A percentile compares a stretch with the other conserved stretches of the same genome.
Conservation (phyloP, 805 yeast species). For the Candida ascalaphidarum region DNA sequence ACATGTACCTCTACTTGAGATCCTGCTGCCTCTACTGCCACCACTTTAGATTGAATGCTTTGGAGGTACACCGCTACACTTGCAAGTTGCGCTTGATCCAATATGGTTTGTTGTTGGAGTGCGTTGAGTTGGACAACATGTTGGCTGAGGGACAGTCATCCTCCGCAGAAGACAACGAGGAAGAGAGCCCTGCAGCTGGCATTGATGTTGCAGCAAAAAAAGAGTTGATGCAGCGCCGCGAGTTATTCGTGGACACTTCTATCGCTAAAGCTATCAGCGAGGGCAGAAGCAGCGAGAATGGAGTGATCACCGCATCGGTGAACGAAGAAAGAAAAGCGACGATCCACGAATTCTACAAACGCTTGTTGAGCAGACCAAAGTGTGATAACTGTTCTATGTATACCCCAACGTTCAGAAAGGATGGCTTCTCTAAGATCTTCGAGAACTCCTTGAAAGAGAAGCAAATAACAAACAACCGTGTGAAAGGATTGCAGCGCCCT, state of each 20-base stretch:
- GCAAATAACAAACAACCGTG: constrained; percentile 72
- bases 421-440: constrained; percentile 87
- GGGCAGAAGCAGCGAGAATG: constrained; percentile 60
- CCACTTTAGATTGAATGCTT: constrained; percentile 59
- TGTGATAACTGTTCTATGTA: constrained; percentile 96
- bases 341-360: constrained; percentile 68
- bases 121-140: constrained; percentile 63
- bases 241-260: constrained; percentile 59
- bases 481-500: constrained; percentile 69
- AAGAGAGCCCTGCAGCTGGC: constrained; percentile 35
- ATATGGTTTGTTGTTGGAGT: constrained; percentile 79
- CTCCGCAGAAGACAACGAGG: constrained; percentile 33
- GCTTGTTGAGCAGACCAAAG: constrained; percentile 65
- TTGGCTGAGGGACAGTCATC: constrained; percentile 26
- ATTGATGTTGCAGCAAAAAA: constrained; percentile 25
- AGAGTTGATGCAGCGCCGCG: constrained; percentile 53
- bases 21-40: constrained; percentile 87
- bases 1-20: constrained; percentile 77
- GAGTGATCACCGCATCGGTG: constrained; percentile 76
- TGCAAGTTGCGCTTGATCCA: constrained; percentile 79
- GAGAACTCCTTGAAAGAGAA: constrained; percentile 80
- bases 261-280: constrained; percentile 68
- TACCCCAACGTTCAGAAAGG: constrained; percentile 91
- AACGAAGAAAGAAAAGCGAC: constrained; percentile 76
- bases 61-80: constrained; percentile 67